A percentile compares a stretch with the other conserved stretches of the same genome.
phyloP scores from a whole-genome alignment of 2,329 filamentous ascomycete species.

The Calonectria honghensis region DNA sequence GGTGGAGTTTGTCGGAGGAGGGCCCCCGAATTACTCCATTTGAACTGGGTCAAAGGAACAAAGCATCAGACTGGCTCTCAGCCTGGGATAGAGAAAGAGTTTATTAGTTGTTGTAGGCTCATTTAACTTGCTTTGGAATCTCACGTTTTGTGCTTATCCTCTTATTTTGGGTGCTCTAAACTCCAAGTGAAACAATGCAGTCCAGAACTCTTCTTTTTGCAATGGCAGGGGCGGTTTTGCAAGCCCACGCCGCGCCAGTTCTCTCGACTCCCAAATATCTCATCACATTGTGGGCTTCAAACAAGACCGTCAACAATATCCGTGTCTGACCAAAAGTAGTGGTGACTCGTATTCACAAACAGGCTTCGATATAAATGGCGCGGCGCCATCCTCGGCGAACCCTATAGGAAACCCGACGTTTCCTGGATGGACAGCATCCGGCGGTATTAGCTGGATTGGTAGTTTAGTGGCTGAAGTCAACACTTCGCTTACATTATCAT shows the following conservation, averaged over 20 bases:
- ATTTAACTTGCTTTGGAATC: not conserved
- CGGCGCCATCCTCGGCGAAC: slow-evolving; percentile 71
- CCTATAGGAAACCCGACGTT: slow-evolving; percentile 78
- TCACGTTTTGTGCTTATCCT: no score
- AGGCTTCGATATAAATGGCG: slow-evolving; percentile 72
- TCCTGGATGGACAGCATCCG: slow-evolving; percentile 69
- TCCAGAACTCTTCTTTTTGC: not conserved
- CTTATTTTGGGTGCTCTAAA: no score
- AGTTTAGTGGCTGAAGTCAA: slow-evolving; percentile 69
- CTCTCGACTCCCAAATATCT: slow-evolving; percentile 39
- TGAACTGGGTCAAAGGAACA: not conserved
- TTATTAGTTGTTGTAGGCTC: not conserved
- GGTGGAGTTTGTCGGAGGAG: not conserved
- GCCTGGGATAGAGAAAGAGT: not conserved
- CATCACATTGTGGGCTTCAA: slow-evolving; percentile 47
- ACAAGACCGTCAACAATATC: rapidly evolving
- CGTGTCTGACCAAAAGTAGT: slow-evolving; percentile 39
- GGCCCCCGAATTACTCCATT: slow-evolving; percentile 2
- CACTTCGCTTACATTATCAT: slow-evolving; percentile 64
- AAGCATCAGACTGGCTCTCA: not conserved
- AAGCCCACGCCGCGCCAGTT: not conserved
- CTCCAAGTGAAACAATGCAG: not conserved
- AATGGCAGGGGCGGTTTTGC: not conserved
- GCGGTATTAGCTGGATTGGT: slow-evolving; percentile 72
- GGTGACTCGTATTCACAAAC: slow-evolving; percentile 60